Conservation (phyloP, 805 yeast genomes). For the Wickerhamomyces bovis region DNA sequence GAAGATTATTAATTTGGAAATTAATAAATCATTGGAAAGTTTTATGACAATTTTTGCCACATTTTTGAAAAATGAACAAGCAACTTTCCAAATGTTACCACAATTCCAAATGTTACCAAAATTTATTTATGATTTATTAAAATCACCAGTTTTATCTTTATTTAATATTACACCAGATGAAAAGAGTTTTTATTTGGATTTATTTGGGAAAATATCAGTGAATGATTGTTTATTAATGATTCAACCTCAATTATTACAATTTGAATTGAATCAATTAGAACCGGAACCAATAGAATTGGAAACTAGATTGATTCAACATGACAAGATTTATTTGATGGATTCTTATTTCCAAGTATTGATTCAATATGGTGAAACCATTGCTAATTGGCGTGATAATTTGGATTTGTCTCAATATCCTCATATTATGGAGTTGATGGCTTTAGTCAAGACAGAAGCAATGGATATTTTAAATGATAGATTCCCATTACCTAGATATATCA, state of each 20-base stretch:
- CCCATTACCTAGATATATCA: constrained; percentile 93
- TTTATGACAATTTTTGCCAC: constrained; percentile 85
- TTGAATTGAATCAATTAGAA: constrained; percentile 53
- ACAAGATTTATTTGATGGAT: constrained; percentile 77
- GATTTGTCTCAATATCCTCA: constrained; percentile 79
- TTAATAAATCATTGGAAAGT: constrained; percentile 82
- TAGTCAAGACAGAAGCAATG: constrained; percentile 84
- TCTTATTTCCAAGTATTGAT: constrained; percentile 93
- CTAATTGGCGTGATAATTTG: constrained; percentile 91
- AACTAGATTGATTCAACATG: constrained; percentile 81
- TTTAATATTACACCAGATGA: constrained; percentile 98
- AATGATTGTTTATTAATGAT: constrained; percentile 92
- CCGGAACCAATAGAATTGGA: constrained; percentile 86
- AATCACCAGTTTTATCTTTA: constrained; percentile 89
- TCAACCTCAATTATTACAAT: constrained; percentile 87
- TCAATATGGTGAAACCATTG: constrained; percentile 85
- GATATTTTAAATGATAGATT: constrained; percentile 81
- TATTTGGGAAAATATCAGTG: constrained; percentile 77
- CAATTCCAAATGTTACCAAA: constrained; percentile 85
- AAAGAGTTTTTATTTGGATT: constrained; percentile 88
- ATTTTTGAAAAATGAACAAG: constrained; percentile 76
- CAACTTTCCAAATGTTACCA: constrained; percentile 71
- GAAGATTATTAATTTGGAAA: constrained; percentile 69
- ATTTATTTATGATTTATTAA: constrained; percentile 85
- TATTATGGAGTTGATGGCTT: constrained; percentile 72